These are phyloP conservation scores for Hortiboletus flavorubellus DNA, from an alignment of 768 basidiomycete genomes.

Conservation along the genomic window DNA sequence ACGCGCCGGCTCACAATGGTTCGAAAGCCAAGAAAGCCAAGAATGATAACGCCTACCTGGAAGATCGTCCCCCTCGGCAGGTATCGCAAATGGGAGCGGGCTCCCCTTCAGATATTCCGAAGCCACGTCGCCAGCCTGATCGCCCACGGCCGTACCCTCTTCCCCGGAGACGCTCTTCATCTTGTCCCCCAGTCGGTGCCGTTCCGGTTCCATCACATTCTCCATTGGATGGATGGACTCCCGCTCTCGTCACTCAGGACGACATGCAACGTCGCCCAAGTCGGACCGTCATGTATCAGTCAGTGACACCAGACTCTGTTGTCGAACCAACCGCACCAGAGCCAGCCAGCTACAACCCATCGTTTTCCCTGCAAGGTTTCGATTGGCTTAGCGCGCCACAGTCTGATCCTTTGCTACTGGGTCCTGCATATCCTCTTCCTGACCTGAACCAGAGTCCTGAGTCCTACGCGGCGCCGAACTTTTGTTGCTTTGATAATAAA, in stretches of 20 bases:
- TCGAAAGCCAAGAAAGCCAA: constrained; percentile 23
- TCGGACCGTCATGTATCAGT: constrained; percentile 34
- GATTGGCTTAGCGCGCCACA: constrained; percentile 17
- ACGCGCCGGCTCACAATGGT: constrained; percentile 28
- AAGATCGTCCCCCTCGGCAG: constrained; percentile 12
- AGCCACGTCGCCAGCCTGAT: constrained; percentile 8
- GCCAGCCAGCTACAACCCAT: not conserved
- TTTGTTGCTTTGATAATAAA: constrained; percentile 7
- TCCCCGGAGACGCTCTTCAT: constrained; percentile 37
- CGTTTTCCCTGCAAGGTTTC: not conserved
- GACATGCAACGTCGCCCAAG: constrained; percentile 36
- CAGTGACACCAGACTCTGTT: constrained; percentile 13
- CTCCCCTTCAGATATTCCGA: constrained; percentile 1
- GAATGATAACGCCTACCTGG: constrained; percentile 1
- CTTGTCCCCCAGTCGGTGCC: constrained; percentile 39
- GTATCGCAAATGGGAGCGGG: constrained; percentile 1
- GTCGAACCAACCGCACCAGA: constrained; percentile 5
- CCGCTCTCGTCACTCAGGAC: constrained; percentile 25
- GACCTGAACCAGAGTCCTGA: constrained; percentile 4
- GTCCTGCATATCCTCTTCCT: not conserved
- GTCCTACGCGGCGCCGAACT: not conserved
- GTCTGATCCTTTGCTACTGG: constrained; percentile 1
- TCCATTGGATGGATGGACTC: constrained; percentile 17
- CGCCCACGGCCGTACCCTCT: constrained; percentile 25
- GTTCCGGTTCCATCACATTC: constrained; percentile 23